Base-by-base conservation (phyloP, 139 green algal species). In the Tetraselmis chui region DNA sequence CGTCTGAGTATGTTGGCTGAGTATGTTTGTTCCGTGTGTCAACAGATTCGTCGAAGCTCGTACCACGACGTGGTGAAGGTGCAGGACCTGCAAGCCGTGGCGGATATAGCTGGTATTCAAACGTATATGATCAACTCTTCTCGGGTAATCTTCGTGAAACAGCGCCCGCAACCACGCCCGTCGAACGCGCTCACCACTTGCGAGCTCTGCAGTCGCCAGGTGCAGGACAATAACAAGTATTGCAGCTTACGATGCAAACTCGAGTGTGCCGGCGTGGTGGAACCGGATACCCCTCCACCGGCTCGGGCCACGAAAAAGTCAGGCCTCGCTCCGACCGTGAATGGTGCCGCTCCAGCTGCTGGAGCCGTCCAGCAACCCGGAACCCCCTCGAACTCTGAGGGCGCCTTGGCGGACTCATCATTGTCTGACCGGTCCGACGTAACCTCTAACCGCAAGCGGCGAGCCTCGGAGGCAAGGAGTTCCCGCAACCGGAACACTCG, bases 61-160 rank as follows among this genome's bases (percentile, higher is more conserved):
- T 97, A 97, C 85, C 93, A 97, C 82, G 93, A 97, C 77, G 94
- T 95, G 0, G 92, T 97, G 31, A 92, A 93, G 59, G 84, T 93
- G 29, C 78, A 81, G 1, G 94, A 97, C 78, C 83, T 97, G 29
- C 29, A 31, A 26, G 32, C 28, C 11, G 59, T 81, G 79, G 29
- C 85, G 5, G 92, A 97, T 81, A 85, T 93, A 1, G 32, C 58
- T 0, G 87, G 84, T 29, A 91, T 97, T 67, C 94, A 97, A 85
- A 85, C 92, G 22, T 97, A 97, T 86, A 88, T 94, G 28, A 97
- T 97, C 87, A 97, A 97, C 82, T 87, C 87, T 59, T 87, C 90
- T 25, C 88, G 90, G 83, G 94, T 97, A 59, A 79, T 97, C 23
- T 97, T 97, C 85, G 87, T 97, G 28, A 89, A 89, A 1, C 81